Evolutionary conservation across 73 alveolate species (phyloP).

Genomic region (Tetrahymena elliotti): DNA sequence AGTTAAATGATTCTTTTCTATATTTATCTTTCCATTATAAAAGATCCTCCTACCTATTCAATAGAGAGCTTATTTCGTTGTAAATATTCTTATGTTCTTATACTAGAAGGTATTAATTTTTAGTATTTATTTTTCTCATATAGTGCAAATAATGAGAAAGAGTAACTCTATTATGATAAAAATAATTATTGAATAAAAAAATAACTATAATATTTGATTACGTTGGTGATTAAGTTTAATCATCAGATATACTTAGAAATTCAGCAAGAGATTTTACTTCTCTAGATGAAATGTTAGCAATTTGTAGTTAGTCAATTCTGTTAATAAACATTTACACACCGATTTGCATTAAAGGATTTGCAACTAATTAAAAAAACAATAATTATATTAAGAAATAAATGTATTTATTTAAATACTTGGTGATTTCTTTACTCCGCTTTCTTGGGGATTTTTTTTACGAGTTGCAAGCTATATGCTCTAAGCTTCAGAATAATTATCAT

Average conservation of each 20-base stretch:
- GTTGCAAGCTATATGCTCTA: neutral
- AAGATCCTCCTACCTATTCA: neutral
- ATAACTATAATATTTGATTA: neutral
- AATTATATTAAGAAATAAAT: neutral
- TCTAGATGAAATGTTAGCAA: neutral
- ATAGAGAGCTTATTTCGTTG: neutral
- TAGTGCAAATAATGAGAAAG: neutral
- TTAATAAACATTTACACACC: neutral
- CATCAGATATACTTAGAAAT: neutral
- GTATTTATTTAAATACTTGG: neutral
- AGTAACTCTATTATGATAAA: neutral
- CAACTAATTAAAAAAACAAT: neutral
- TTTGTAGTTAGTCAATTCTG: neutral
- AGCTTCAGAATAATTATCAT: neutral
- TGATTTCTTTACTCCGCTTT: neutral
- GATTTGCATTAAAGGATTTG: neutral
- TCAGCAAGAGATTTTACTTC: neutral
- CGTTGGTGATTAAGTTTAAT: neutral
- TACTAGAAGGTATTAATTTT: neutral
- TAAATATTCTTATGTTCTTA: neutral
- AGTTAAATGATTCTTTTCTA: neutral
- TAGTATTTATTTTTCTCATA: neutral
- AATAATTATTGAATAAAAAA: no score
- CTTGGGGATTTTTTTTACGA: neutral
- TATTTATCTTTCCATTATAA: neutral